Percentiles rank a stretch among this genome's conserved stretches.
Conservation (phyloP, 129 eudicot species). For the Tagetes erecta region DNA sequence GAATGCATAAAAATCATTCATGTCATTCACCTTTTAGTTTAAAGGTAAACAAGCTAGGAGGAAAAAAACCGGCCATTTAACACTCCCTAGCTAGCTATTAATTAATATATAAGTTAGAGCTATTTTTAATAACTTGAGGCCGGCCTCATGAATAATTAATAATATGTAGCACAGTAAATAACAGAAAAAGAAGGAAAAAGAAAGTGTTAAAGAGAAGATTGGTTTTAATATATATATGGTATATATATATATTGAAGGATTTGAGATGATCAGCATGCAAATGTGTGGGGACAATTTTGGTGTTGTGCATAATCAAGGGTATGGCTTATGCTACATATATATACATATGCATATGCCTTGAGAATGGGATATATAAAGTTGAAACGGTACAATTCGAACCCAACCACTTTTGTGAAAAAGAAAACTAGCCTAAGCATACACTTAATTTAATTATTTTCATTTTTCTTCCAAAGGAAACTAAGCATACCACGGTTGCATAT, state of each 20-base stretch:
- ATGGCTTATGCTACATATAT: constrained; percentile 18
- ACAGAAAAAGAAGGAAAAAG: not conserved
- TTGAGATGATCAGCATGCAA: constrained; percentile 25
- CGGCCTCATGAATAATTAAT: not conserved
- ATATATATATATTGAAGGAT: constrained; percentile 23
- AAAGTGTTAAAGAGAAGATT: not conserved
- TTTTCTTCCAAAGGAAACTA: no score
- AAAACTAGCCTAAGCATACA: no score
- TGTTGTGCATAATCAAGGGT: constrained; percentile 36
- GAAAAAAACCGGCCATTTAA: not conserved
- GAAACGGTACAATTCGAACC: constrained; percentile 38
- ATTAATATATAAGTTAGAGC: not conserved
- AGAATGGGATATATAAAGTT: constrained; percentile 42
- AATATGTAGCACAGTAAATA: not conserved
- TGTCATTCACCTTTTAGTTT: not conserved
- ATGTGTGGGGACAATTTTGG: constrained; percentile 36
- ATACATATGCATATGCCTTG: constrained; percentile 7
- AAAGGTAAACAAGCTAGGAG: not conserved
- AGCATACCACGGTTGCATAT: not conserved
- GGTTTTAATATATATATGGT: constrained; percentile 23
- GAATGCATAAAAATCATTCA: not conserved
- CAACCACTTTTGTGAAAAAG: not conserved
- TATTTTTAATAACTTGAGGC: not conserved
- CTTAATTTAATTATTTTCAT: no score
- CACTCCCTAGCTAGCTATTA: not conserved